Evolutionary conservation across 164 flowering plant species (phyloP).

Genomic region (Magnolia kwangsiensis): DNA sequence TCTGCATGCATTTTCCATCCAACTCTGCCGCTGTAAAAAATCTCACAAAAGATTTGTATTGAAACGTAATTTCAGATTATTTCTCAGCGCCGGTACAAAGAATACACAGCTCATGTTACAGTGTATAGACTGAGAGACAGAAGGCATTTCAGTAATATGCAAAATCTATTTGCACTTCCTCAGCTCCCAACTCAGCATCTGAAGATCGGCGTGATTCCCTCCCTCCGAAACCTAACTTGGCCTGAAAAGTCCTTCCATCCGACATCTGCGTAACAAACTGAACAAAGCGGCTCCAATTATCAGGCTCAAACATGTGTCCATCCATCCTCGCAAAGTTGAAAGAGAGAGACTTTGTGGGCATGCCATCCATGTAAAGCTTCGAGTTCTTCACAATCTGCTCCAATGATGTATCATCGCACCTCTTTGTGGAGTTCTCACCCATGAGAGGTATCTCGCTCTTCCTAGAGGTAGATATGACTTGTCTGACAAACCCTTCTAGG

Average conservation of each 20-base stretch:
- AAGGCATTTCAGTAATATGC: slow-evolving; percentile 20
- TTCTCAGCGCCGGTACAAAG: no score
- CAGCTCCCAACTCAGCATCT: slow-evolving; percentile 11
- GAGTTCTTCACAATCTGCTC: slow-evolving; percentile 51
- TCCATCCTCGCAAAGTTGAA: slow-evolving; percentile 69
- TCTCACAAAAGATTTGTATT: no score
- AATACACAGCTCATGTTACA: no score
- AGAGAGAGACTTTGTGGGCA: slow-evolving; percentile 33
- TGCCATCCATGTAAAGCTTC: slow-evolving; percentile 40
- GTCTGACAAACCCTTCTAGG: slow-evolving; percentile 56
- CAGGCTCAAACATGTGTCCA: slow-evolving; percentile 39
- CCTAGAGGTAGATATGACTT: slow-evolving; percentile 42
- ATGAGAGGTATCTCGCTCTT: slow-evolving; percentile 37
- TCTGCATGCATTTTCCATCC: no score
- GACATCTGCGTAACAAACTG: slow-evolving; percentile 64
- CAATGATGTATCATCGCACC: slow-evolving; percentile 43
- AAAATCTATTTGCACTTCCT: slow-evolving; percentile 19
- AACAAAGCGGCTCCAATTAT: slow-evolving; percentile 49
- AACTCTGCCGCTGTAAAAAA: no score
- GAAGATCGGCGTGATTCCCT: slow-evolving; percentile 21
- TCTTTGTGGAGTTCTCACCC: slow-evolving; percentile 44
- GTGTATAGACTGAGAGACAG: no score
- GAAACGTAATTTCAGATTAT: no score
- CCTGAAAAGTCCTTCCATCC: slow-evolving; percentile 36
- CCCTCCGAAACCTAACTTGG: slow-evolving; percentile 31